A percentile compares a stretch with the other conserved stretches of the same genome.
These are phyloP conservation scores for Thuja plicata DNA, from an alignment of 83 land plant genomes.

Conservation along the genomic window DNA sequence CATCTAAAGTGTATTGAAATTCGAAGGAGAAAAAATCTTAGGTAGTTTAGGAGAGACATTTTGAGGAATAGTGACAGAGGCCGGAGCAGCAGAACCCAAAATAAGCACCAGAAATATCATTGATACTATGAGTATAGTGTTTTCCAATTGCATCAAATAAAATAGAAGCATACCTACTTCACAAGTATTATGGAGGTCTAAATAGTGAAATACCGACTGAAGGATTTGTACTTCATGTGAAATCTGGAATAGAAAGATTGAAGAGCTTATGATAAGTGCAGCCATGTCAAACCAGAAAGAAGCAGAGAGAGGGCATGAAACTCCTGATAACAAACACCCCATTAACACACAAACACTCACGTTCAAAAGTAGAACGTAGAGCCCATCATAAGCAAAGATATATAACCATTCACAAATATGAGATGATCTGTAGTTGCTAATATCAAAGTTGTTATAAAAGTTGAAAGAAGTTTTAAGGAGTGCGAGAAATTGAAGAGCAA, in stretches of 20 bases:
- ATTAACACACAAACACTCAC: not conserved
- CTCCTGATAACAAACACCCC: not conserved
- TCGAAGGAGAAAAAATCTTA: not conserved
- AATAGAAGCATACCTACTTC: no score
- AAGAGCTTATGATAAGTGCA: not conserved
- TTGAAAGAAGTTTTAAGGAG: not conserved
- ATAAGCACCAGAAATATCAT: not conserved
- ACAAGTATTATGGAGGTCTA: no score
- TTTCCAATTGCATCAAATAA: not conserved
- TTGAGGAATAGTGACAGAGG: not conserved
- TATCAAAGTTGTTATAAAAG: not conserved
- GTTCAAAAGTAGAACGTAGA: no score
- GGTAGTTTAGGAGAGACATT: no score
- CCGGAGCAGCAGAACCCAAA: not conserved
- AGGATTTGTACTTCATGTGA: not conserved
- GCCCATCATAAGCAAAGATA: not conserved
- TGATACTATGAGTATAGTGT: not conserved
- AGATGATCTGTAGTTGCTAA: accelerated
- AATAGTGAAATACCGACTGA: no score
- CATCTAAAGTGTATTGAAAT: not conserved
- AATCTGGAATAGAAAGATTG: not conserved
- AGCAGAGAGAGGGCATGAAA: not conserved
- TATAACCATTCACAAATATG: not conserved
- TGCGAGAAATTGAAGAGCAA: not conserved
- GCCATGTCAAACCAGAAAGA: not conserved